These are phyloP conservation scores for Lepraria neglecta DNA, from an alignment of 495 filamentous ascomycete genomes.

Conservation along the genomic window DNA sequence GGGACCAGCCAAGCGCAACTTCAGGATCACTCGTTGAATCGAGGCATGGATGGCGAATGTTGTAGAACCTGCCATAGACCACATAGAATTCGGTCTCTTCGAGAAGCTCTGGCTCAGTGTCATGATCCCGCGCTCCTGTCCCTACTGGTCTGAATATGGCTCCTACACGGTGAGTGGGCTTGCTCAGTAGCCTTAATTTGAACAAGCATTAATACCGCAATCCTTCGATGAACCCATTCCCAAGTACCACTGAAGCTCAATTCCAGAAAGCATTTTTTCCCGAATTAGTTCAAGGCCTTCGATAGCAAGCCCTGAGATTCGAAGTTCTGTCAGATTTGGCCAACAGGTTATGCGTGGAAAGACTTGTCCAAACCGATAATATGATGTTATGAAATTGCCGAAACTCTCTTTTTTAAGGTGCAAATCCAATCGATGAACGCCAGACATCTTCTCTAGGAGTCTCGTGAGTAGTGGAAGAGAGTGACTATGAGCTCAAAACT, in stretches of 20 bases:
- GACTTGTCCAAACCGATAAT: background rate
- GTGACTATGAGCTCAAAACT: background rate
- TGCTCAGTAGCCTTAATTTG: too few species aligned
- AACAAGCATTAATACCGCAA: too few species aligned
- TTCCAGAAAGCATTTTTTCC: background rate
- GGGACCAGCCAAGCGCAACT: background rate
- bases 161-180: too few species aligned
- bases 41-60: slow-evolving; percentile 1
- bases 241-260: background rate
- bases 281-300: background rate
- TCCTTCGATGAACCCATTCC: too few species aligned
- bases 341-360: background rate
- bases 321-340: slow-evolving; percentile 3
- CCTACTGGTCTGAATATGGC: too few species aligned
- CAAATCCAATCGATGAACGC: background rate
- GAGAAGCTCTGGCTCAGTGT: too few species aligned
- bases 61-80: background rate
- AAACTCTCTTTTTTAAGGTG: background rate
- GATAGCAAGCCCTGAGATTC: slow-evolving; percentile 1
- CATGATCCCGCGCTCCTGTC: too few species aligned
- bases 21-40: background rate
- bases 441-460: background rate
- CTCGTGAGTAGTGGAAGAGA: background rate
- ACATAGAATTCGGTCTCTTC: too few species aligned
- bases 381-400: too few species aligned